Percentiles rank a stretch among this genome's conserved stretches.
Conservation (phyloP, 257 asterid genomes). For the Capsicum pubescens region DNA sequence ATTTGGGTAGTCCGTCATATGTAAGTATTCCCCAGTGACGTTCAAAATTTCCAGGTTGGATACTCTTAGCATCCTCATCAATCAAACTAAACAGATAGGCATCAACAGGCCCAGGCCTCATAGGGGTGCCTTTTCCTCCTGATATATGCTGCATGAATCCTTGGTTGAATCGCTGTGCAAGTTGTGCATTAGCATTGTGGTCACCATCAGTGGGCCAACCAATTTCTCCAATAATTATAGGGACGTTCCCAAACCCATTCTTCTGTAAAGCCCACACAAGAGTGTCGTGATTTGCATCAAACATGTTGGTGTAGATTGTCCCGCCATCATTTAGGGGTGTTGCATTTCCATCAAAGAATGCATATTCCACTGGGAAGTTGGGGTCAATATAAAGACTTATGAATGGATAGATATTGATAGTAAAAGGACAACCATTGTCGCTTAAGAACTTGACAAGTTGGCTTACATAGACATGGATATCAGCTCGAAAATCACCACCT, state of each 20-base stretch:
- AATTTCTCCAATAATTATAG: constrained; percentile 59
- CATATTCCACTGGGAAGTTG: constrained; percentile 55
- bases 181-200: constrained; percentile 50
- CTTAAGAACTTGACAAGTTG: constrained; percentile 51
- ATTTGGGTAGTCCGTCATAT: constrained; percentile 64
- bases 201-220: constrained; percentile 46
- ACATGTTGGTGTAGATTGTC: constrained; percentile 59
- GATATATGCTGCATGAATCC: constrained; percentile 64
- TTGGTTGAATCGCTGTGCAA: constrained; percentile 63
- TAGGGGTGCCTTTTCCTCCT: constrained; percentile 60
- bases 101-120: constrained; percentile 62
- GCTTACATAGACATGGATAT: constrained; percentile 53
- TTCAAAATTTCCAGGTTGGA: constrained; percentile 68
- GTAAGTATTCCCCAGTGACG: constrained; percentile 67
- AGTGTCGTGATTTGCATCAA: constrained; percentile 70
- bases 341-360: constrained; percentile 44
- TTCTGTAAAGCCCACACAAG: constrained; percentile 69
- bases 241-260: constrained; percentile 59
- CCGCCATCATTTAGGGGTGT: constrained; percentile 59
- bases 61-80: constrained; percentile 70
- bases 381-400: constrained; percentile 60
- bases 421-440: constrained; percentile 59
- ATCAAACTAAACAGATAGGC: constrained; percentile 67
- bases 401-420: constrained; percentile 68
- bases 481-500: constrained; percentile 60